Evolutionary conservation across 768 basidiomycete species (phyloP).

Genomic region (Daedaleopsis sinensis): DNA sequence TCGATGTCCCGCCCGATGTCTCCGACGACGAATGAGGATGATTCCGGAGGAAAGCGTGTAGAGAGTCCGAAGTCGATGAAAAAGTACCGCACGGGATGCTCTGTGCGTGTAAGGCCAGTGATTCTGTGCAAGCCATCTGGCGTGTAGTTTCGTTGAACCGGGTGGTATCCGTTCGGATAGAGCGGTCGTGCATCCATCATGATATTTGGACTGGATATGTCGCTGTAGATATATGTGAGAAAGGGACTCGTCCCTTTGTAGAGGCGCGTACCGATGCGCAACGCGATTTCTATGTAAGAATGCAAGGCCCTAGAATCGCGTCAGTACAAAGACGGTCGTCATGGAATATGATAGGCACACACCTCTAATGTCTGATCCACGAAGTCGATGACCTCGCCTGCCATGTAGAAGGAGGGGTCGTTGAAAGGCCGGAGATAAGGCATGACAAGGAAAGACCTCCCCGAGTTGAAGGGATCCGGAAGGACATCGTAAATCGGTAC

Average conservation of each 20-base stretch:
- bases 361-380: too few relatives aligned
- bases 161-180: too few relatives aligned
- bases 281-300: constrained; percentile 20
- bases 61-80: constrained; percentile 28
- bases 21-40: constrained; percentile 14
- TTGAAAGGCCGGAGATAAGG: too few relatives aligned
- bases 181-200: too few relatives aligned
- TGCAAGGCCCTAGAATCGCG: constrained; percentile 10
- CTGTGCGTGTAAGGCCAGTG: background rate
- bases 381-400: too few relatives aligned
- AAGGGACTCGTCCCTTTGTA: background rate
- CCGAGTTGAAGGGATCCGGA: too few relatives aligned
- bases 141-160: too few relatives aligned
- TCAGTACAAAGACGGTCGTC: background rate
- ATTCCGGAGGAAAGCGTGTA: too few relatives aligned
- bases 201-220: constrained; percentile 15
- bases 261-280: constrained; percentile 19
- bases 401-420: too few relatives aligned
- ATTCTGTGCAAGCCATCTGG: too few relatives aligned
- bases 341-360: background rate
- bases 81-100: constrained; percentile 27
- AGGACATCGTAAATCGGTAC: too few relatives aligned
- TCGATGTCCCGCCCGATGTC: constrained; percentile 23
- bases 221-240: background rate
- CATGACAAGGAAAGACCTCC: too few relatives aligned